Conservation (phyloP, 2,329 filamentous ascomycete genomes). For the Penicillium sumatraense region DNA sequence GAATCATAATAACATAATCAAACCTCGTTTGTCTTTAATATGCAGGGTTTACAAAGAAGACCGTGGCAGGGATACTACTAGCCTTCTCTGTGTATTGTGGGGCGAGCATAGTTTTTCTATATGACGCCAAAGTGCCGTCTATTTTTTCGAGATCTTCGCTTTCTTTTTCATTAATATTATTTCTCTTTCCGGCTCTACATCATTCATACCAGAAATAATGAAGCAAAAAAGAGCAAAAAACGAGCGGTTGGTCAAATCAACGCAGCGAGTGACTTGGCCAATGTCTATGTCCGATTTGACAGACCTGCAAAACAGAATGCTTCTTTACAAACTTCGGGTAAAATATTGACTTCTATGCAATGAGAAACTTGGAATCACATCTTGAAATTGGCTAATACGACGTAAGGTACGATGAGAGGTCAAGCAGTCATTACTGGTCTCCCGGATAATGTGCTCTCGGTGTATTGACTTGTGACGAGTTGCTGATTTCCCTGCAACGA, state of each 20-base stretch:
- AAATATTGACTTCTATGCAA: no score
- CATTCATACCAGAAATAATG: slow-evolving; percentile 6
- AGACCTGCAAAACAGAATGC: slow-evolving; percentile 9
- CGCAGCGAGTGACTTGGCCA: slow-evolving; percentile 10
- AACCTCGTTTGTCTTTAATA: slow-evolving; percentile 17
- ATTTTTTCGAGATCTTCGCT: slow-evolving; percentile 8
- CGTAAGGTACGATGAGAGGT: neutral
- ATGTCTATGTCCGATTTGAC: slow-evolving; percentile 13
- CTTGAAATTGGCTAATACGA: neutral
- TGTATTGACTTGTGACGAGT: neutral
- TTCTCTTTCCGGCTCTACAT: slow-evolving; percentile 7
- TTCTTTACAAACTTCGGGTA: neutral
- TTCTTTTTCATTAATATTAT: slow-evolving; percentile 6
- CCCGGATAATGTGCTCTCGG: neutral
- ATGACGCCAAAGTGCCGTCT: slow-evolving; percentile 21
- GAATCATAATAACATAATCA: no score
- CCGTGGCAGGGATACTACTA: slow-evolving; percentile 19
- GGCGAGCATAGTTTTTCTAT: slow-evolving; percentile 23
- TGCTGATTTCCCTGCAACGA: neutral
- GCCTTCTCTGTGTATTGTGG: slow-evolving; percentile 25
- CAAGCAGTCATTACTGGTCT: slow-evolving; percentile 8
- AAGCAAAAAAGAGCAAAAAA: neutral
- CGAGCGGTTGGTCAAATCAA: neutral
- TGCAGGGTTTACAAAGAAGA: slow-evolving; percentile 29
- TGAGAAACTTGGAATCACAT: neutral